Evolutionary conservation across 1,284 basidiomycete genomes (phyloP).

Genomic region (Ganoderma leucocontextum): DNA sequence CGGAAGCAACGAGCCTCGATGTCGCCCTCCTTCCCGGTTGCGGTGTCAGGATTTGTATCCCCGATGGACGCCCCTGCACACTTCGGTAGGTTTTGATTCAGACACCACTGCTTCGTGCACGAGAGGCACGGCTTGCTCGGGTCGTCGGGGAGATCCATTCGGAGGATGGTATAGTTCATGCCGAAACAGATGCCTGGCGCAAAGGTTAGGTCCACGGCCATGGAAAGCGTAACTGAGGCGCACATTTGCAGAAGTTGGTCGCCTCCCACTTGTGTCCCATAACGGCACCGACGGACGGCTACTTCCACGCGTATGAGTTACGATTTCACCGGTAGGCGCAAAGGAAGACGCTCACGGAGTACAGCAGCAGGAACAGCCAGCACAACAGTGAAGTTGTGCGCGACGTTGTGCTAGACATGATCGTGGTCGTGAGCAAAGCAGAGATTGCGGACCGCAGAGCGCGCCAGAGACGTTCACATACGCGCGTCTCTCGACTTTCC

Average conservation of each 20-base stretch:
- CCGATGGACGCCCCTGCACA: constrained; percentile 87
- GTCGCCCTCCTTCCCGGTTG: constrained; percentile 95
- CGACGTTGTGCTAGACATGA: constrained; percentile 26
- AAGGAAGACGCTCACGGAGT: constrained; percentile 25
- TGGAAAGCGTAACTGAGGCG: constrained; percentile 33
- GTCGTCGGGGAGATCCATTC: constrained; percentile 82
- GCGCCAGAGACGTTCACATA: constrained; percentile 22
- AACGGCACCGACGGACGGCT: constrained; percentile 56
- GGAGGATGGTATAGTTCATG: constrained; percentile 87
- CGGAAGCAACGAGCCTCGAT: constrained; percentile 96
- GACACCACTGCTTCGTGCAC: constrained; percentile 95
- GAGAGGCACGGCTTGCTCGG: constrained; percentile 90
- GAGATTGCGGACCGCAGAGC: constrained; percentile 1
- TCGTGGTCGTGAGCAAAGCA: constrained; percentile 29
- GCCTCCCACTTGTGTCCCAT: constrained; percentile 80
- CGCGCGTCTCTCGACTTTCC: constrained; percentile 29
- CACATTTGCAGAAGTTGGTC: constrained; percentile 86
- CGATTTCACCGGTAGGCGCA: not conserved
- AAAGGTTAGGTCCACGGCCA: not conserved
- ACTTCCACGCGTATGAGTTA: constrained; percentile 23
- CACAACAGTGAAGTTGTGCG: constrained; percentile 31
- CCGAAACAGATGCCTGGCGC: constrained; percentile 87
- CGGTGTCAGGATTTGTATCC: constrained; percentile 89
- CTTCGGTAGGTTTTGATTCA: constrained; percentile 90
- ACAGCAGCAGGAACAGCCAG: constrained; percentile 30